Percentiles rank a stretch among this genome's conserved stretches.
Conservation (phyloP, 768 basidiomycete species). For the Tylopilus felleus region DNA sequence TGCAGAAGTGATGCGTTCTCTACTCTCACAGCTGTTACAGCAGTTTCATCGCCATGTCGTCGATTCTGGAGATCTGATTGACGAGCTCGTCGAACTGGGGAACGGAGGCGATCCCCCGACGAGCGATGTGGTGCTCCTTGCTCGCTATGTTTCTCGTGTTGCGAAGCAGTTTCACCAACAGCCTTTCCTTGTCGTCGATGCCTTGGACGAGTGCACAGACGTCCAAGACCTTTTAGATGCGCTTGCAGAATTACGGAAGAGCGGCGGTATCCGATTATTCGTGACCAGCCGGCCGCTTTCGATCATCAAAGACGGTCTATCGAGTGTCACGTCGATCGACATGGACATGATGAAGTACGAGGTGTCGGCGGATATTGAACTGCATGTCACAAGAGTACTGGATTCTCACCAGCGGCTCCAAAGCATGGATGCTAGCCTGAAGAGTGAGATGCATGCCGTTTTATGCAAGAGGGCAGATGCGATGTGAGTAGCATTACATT, state of each 20-base stretch:
- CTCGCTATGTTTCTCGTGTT: neutral
- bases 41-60: neutral
- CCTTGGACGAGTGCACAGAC: constrained; percentile 14
- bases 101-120: neutral
- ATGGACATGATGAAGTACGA: constrained; percentile 3
- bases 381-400: constrained; percentile 5
- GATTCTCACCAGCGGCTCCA: constrained; percentile 7
- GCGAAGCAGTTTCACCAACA: neutral
- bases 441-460: neutral
- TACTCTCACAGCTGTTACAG: constrained; percentile 13
- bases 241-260: neutral
- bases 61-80: neutral
- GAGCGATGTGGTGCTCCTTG: neutral
- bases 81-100: neutral
- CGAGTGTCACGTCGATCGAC: neutral
- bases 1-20: constrained; percentile 13
- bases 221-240: neutral
- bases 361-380: constrained; percentile 1
- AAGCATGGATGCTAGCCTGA: neutral
- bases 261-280: constrained; percentile 1
- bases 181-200: constrained; percentile 13
- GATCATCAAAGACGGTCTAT: constrained; percentile 4
- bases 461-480: constrained; percentile 8
- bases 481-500: constrained; percentile 1
- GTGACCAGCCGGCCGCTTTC: constrained; percentile 9